Percentiles rank a stretch among this genome's conserved stretches.
phyloP scores from a whole-genome alignment of 768 basidiomycete species.

The Gyrodon lividus region DNA sequence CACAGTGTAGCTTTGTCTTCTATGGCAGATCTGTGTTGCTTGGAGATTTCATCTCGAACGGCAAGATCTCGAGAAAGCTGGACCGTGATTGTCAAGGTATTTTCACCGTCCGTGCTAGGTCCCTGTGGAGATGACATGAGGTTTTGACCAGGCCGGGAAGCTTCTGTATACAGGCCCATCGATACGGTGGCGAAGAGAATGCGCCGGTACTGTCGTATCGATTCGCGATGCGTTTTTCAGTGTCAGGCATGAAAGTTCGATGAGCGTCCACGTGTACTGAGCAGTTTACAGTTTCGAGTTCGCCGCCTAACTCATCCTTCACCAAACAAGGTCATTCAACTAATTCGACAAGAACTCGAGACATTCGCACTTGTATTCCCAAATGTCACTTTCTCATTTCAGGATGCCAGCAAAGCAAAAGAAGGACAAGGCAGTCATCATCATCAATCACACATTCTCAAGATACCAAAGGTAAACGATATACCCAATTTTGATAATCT shows the following conservation, averaged over 20 bases:
- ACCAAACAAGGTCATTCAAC: constrained; percentile 56
- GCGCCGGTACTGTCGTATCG: constrained; percentile 76
- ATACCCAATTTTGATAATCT: constrained; percentile 11
- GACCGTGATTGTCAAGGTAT: constrained; percentile 78
- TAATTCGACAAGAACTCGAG: constrained; percentile 72
- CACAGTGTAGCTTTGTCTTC: constrained; percentile 71
- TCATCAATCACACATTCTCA: constrained; percentile 47
- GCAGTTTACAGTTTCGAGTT: constrained; percentile 63
- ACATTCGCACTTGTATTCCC: constrained; percentile 72
- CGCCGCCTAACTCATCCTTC: constrained; percentile 71
- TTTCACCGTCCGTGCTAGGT: constrained; percentile 3
- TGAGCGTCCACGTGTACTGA: constrained; percentile 4
- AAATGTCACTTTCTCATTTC: constrained; percentile 64
- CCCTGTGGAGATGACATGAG: not conserved
- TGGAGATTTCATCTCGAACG: constrained; percentile 85
- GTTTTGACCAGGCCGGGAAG: constrained; percentile 53
- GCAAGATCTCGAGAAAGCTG: constrained; percentile 59
- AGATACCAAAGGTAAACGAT: constrained; percentile 62
- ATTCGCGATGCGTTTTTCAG: constrained; percentile 91
- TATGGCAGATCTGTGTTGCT: constrained; percentile 69
- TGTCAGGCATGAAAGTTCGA: constrained; percentile 41
- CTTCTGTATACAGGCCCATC: constrained; percentile 71
- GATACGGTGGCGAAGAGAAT: constrained; percentile 70
- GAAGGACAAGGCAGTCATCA: constrained; percentile 28
- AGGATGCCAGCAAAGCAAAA: constrained; percentile 45